Base-by-base conservation (phyloP, 768 basidiomycete genomes). In the Rubroboletus satanas region DNA sequence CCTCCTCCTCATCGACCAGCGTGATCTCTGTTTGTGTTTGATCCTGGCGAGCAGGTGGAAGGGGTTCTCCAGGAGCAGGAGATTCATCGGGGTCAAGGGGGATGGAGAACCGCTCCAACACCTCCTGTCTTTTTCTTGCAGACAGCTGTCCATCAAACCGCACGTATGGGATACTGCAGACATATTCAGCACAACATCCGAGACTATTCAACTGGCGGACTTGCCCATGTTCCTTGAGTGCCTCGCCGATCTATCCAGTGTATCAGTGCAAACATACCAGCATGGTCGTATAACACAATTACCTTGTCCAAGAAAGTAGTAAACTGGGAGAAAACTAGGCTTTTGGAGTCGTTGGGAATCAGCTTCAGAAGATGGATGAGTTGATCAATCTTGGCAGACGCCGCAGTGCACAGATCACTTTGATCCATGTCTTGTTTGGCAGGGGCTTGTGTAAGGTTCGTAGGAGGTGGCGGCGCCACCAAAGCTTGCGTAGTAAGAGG, bases 281-380 rank as follows among this genome's bases (percentile, higher is more conserved):
- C 18, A 31, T 28, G 2, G 6, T 15, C 9, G 4, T 26, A 35
- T 36, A 35, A 35, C 4, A 39, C 32, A 31, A 28, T 46, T 56
- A 87, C 90, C 74, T 90, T 87, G 73, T 90, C 86, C 50, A 93
- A 69, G 72, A 91, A 93, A 3, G 83, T 80, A 4, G 91, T 95
- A 63, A 93, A 95, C 62, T 95, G 93, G 3, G 89, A 92, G 66
- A 95, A 95, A 1, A 95, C 90, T 3, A 95, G 74, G 3, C 87
- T 87, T 69, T 95, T 95, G 57, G 92, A 88, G 1, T 76, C 79
- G 4, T 62, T 56, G 0, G 88, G 88, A 6, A 83, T 88, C 12
- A 93, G 69, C 56, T 79, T 75, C 41, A 95, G 76, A 41, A 93
- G 78, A 49, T 88, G 80, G 21, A 92, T 67, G 15, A 95, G 74